Evolutionary conservation across 805 yeast genomes (phyloP), one percentile per base, ranked within the genome.

Genomic region (Sugiyamaella valdiviana): DNA sequence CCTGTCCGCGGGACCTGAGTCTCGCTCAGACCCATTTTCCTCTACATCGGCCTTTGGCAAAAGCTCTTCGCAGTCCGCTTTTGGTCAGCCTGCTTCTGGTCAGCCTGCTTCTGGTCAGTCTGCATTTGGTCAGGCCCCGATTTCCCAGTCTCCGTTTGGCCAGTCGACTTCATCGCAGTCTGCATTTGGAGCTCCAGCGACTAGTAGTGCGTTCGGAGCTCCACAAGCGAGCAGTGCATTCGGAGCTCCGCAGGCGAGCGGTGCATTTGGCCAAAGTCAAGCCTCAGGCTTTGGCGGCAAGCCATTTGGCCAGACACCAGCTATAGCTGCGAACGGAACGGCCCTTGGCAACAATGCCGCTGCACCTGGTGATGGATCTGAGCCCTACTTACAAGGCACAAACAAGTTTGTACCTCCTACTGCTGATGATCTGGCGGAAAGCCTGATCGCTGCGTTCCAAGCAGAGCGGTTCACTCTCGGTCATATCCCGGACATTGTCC

Each of bases 371-470:
- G 46, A 32, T 9, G 19, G 32, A 16, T 15, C 37, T 32, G 36
- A 19, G 36, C 38, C 57, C 5, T 60, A 64, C 39, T 47, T 49
- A 12, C 78, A 74, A 55, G 72, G 71, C 29, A 54, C 52, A 2
- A 57, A 60, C 4, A 63, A 66, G 38, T 62, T 61, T 3, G 65
- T 50, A 49, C 65, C 55, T 7, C 53, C 63, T 0, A 57, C 56
- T 2, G 57, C 64, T 3, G 69, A 65, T 0, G 77, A 74, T 2
- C 55, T 80, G 2, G 66, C 75, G 42, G 75, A 73, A 3, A 66
- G 58, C 2, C 70, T 79, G 0, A 42, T 69, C 7, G 68, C 65
- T 5, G 73, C 74, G 19, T 87, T 85, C 61, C 51, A 54, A 22
- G 57, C 59, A 10, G 45, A 51, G 5, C 26, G n/a, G 14, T 65